Evolutionary conservation across 2,329 filamentous ascomycete genomes (phyloP).

Genomic region (Exophiala oligosperma): DNA sequence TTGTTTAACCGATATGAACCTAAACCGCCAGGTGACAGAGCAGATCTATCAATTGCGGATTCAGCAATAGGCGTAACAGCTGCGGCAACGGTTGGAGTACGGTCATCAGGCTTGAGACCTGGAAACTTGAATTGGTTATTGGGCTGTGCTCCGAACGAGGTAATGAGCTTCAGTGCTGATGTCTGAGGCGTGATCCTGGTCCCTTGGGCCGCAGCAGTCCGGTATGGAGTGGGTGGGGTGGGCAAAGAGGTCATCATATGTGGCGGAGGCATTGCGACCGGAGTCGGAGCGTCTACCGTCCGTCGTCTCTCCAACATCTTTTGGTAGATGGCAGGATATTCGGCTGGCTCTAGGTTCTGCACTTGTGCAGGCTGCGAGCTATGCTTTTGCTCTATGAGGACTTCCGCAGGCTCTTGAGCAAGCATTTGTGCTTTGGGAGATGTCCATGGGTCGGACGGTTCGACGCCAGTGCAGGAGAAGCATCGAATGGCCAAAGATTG

Average conservation of each 20-base stretch:
- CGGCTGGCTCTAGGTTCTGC: conserved; percentile 43
- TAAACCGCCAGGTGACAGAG: conserved; percentile 66
- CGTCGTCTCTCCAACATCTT: conserved; percentile 26
- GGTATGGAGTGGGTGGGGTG: conserved; percentile 28
- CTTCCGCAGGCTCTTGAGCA: conserved; percentile 8
- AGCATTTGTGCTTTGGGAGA: conserved; percentile 73
- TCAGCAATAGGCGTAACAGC: conserved; percentile 88
- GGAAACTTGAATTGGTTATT: conserved; percentile 63
- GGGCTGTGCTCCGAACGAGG: conserved; percentile 66
- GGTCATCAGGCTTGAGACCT: conserved; percentile 53
- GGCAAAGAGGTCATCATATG: conserved; percentile 17
- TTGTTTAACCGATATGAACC: conserved; percentile 58
- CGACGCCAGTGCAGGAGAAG: conserved; percentile 85
- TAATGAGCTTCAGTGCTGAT: conserved; percentile 86
- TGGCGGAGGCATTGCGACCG: conserved; percentile 43
- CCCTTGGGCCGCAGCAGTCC: conserved; percentile 37
- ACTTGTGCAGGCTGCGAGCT: conserved; percentile 42
- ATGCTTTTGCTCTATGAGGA: not conserved
- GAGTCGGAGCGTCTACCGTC: conserved; percentile 53
- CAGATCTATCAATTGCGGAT: conserved; percentile 62
- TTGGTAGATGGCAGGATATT: conserved; percentile 24
- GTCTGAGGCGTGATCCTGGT: conserved; percentile 68
- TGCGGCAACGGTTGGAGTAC: conserved; percentile 72
- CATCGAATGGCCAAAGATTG: conserved; percentile 88
- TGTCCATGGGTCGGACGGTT: conserved; percentile 83